Conservation (phyloP, 2,329 filamentous ascomycete genomes). For the Ophiostoma triangulosporum region DNA sequence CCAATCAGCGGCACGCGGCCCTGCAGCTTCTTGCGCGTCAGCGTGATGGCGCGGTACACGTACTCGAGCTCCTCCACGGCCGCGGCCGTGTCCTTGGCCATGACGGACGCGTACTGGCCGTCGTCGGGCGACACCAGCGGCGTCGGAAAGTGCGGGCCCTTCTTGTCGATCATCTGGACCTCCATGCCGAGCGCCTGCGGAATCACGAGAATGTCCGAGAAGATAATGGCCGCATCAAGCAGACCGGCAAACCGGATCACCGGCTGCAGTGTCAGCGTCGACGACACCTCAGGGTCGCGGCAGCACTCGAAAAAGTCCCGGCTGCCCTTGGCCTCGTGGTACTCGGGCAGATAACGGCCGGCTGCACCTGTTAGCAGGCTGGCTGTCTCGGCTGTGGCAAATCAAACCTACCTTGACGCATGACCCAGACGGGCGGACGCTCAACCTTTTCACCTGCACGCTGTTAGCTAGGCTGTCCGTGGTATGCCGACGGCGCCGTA, state of each 20-base stretch:
- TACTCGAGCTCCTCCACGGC: conserved; percentile 71
- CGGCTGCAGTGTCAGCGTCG: conserved; percentile 84
- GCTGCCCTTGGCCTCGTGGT: conserved; percentile 83
- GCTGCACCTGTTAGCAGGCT: conserved; percentile 36
- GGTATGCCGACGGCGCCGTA: too few species aligned
- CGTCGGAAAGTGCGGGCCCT: conserved; percentile 85
- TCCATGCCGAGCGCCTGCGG: conserved; percentile 96
- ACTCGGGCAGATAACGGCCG: conserved; percentile 93
- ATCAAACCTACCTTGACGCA: conserved; percentile 72
- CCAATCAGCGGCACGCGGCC: conserved; percentile 88
- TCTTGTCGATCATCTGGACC: conserved; percentile 98
- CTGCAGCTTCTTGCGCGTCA: conserved; percentile 76
- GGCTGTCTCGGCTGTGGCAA: not conserved
- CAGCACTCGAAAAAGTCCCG: conserved; percentile 98
- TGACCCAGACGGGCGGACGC: conserved; percentile 94
- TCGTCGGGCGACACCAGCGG: conserved; percentile 71
- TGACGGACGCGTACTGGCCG: conserved; percentile 65
- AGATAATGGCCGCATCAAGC: conserved; percentile 94
- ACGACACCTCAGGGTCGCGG: conserved; percentile 81
- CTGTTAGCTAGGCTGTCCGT: not conserved
- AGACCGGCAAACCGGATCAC: conserved; percentile 83
- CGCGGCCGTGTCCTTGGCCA: conserved; percentile 65
- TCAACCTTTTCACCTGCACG: conserved; percentile 70
- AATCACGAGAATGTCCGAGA: conserved; percentile 95
- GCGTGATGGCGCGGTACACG: conserved; percentile 87